Base-by-base conservation (phyloP, 768 basidiomycete species). In the Rhodotorula graminis region DNA sequence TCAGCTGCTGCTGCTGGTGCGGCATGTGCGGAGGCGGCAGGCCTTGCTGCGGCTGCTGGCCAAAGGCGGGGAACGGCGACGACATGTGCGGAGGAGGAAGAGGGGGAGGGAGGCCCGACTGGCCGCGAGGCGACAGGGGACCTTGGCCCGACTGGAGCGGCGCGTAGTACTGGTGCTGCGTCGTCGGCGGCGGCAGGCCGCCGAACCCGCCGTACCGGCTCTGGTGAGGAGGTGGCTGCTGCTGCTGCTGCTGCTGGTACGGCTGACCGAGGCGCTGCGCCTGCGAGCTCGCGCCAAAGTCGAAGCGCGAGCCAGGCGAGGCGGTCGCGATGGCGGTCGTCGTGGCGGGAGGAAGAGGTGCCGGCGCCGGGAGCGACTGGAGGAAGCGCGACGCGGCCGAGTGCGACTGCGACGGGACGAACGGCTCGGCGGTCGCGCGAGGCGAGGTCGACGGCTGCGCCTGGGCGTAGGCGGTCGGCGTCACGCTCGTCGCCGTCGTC, bases 351-450 rank as follows among this genome's bases (percentile, higher is more conserved):
- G 71, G 71, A 6, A 63, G 68, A 21, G 70, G 70, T 16, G 69
- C 46, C 6, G 67, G 65, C 9, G 67, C 50, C 12, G n/a, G 58
- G 9, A 49, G 10, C 16, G 27, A 42, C 25, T 63, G 61, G 52
- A 75, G 71, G 70, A 75, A 75, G 11, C 74, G 62, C 37, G 74
- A 72, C n/a, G 70, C 66, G 19, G 61, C 59, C 19, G 71, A 52
- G 23, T 31, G 23, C 16, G 70, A 55, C 27, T 60, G 40, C n/a
- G 60, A 44, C 18, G 69, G 65, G 11, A 59, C 63, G 58, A 72
- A 66, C 44, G 65, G 67, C n/a, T 71, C 73, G 31, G 67, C 65
- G 0, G 70, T 69, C 49, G 74, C 64, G 40, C 65, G 64, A 7
- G 69, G 67, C 11, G 66, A 65, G 10, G 46, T 56, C 56, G 40